A percentile compares a stretch with the other conserved stretches of the same genome.
phyloP scores from a whole-genome alignment of 805 yeast genomes.

The Saccharomycopsis fermentans region DNA sequence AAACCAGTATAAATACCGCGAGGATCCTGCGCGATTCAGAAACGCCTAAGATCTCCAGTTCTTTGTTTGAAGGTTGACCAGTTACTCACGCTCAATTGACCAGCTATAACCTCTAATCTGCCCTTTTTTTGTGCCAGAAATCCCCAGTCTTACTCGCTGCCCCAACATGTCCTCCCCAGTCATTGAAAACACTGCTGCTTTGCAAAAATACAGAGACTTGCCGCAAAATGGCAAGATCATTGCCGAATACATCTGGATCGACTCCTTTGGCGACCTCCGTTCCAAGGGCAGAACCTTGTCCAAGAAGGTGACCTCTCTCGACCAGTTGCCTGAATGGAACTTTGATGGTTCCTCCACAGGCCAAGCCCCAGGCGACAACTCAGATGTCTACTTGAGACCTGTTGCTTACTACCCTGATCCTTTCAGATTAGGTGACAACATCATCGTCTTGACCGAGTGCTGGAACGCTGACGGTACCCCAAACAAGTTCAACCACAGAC shows the following conservation, averaged over 20 bases:
- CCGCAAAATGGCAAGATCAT: conserved; percentile 79
- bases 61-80: no score
- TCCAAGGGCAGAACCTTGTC: conserved; percentile 86
- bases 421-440: conserved; percentile 95
- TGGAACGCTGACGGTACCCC: conserved; percentile 99
- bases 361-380: conserved; percentile 97
- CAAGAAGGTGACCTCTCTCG: conserved; percentile 58
- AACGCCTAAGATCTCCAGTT: no score
- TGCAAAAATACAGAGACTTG: conserved; percentile 73
- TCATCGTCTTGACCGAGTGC: conserved; percentile 90
- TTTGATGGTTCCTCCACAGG: conserved; percentile 98
- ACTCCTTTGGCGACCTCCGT: conserved; percentile 82
- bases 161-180: conserved; percentile 20
- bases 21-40: background rate
- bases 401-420: conserved; percentile 93
- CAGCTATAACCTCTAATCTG: no score
- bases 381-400: conserved; percentile 94
- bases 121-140: background rate
- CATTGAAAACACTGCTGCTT: conserved; percentile 49
- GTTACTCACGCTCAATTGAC: no score
- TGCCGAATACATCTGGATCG: conserved; percentile 98
- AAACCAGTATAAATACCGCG: background rate
- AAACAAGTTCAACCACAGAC: conserved; percentile 97
- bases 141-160: background rate
- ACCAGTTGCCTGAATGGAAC: conserved; percentile 97